Conservation (phyloP, 805 yeast species). For the Metschnikowia koreensis region DNA sequence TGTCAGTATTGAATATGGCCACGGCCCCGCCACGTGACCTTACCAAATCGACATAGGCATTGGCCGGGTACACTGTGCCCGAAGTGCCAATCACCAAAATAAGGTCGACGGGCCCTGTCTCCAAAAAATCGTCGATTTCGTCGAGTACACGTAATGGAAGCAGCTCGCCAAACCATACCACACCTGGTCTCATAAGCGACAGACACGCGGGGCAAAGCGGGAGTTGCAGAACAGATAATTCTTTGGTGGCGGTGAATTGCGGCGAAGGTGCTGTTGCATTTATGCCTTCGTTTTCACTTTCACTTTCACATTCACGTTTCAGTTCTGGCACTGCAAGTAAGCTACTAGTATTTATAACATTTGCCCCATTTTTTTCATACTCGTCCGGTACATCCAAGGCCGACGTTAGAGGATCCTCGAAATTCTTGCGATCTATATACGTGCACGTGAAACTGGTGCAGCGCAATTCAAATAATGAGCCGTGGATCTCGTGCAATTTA, state of each 20-base stretch:
- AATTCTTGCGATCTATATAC: slow-evolving; percentile 52
- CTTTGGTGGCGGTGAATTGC: slow-evolving; percentile 47
- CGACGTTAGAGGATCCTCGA: slow-evolving; percentile 56
- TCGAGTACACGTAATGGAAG: slow-evolving; percentile 63
- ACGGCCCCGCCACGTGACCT: slow-evolving; percentile 71
- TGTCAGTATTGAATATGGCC: slow-evolving; percentile 78
- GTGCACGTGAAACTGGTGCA: slow-evolving; percentile 79
- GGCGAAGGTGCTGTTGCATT: slow-evolving; percentile 30
- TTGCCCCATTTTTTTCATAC: slow-evolving; percentile 23
- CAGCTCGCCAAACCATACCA: slow-evolving; percentile 94
- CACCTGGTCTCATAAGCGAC: slow-evolving; percentile 76
- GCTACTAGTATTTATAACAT: slow-evolving; percentile 22
- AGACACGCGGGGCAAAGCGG: slow-evolving; percentile 79
- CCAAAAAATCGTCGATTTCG: slow-evolving; percentile 68
- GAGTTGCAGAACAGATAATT: slow-evolving; percentile 48
- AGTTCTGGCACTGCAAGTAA: too few relatives aligned
- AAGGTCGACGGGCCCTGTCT: slow-evolving; percentile 57
- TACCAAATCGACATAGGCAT: slow-evolving; percentile 82
- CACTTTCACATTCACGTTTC: too few relatives aligned
- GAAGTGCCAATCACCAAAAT: slow-evolving; percentile 84
- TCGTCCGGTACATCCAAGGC: slow-evolving; percentile 37
- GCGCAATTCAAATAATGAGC: slow-evolving; percentile 66
- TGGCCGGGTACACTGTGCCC: slow-evolving; percentile 88
- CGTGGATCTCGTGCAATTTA: slow-evolving; percentile 71
- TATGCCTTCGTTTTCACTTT: too few relatives aligned